Conservation (phyloP, 768 basidiomycete species). For the Psilocybe tampanensis region DNA sequence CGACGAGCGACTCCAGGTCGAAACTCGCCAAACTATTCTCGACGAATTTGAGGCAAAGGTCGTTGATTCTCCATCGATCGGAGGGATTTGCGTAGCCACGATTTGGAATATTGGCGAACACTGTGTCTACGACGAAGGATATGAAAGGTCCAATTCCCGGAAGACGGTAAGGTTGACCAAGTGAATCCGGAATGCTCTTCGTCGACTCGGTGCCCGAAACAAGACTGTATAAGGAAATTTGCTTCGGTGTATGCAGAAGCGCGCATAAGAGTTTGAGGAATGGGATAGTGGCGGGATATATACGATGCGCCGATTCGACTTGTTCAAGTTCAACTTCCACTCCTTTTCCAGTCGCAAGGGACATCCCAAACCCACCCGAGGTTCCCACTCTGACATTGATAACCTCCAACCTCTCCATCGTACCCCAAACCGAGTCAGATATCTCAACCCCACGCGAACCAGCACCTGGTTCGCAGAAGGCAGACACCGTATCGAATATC, state of each 20-base stretch:
- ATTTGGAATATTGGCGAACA: conserved; percentile 75
- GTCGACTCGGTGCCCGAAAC: conserved; percentile 60
- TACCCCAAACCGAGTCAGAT: conserved; percentile 78
- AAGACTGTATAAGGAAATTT: conserved; percentile 61
- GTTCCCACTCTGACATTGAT: conserved; percentile 66
- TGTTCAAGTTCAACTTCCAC: conserved; percentile 88
- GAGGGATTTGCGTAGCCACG: conserved; percentile 75
- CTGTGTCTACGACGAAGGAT: conserved; percentile 87
- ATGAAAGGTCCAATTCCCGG: conserved; percentile 84
- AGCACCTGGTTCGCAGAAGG: conserved; percentile 84
- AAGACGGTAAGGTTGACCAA: conserved; percentile 80
- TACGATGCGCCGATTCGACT: conserved; percentile 73
- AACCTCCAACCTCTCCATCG: conserved; percentile 85
- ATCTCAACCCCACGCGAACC: conserved; percentile 75
- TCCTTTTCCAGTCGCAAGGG: conserved; percentile 66
- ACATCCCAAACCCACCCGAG: conserved; percentile 39
- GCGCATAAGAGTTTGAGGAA: conserved; percentile 84
- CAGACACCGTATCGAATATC: conserved; percentile 76
- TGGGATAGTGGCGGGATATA: conserved; percentile 89
- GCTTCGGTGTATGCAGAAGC: conserved; percentile 82
- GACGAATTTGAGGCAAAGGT: conserved; percentile 80
- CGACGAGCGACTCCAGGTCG: conserved; percentile 74
- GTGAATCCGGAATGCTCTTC: conserved; percentile 76
- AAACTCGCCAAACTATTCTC: conserved; percentile 84
- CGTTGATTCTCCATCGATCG: conserved; percentile 88